Evolutionary conservation across 139 green algal genomes (phyloP).

Genomic region (Raphidocelis subcapitata): DNA sequence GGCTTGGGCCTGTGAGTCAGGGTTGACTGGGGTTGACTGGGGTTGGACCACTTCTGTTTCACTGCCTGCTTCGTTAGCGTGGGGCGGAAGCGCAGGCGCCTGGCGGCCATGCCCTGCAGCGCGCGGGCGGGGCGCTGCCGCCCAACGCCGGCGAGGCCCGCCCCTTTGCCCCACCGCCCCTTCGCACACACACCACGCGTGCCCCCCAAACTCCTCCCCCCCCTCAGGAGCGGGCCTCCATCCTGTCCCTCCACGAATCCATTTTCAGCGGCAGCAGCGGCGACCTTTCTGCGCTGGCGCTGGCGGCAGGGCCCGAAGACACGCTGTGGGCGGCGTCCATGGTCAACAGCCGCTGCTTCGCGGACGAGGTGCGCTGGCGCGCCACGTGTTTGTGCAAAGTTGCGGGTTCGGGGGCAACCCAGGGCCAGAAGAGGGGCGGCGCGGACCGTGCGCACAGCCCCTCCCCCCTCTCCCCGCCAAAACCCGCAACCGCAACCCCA

Average conservation of each 20-base stretch:
- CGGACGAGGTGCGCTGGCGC: constrained; percentile 25
- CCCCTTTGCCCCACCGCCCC: not conserved
- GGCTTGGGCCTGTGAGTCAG: too few species aligned
- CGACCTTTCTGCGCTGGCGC: constrained; percentile 34
- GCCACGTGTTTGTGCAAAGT: too few species aligned
- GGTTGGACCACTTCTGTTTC: too few species aligned
- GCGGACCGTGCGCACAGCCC: too few species aligned
- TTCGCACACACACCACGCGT: not conserved
- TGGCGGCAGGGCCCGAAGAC: constrained; percentile 21
- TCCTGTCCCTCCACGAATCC: constrained; percentile 26
- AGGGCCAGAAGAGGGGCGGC: too few species aligned
- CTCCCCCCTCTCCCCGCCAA: too few species aligned
- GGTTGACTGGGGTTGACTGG: too few species aligned
- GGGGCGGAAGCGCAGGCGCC: not conserved
- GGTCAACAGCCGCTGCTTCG: constrained; percentile 58
- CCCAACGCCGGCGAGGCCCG: not conserved
- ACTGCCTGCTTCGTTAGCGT: not conserved
- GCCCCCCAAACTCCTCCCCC: too few species aligned
- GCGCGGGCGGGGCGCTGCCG: too few species aligned
- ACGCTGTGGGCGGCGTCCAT: constrained; percentile 50
- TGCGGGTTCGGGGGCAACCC: too few species aligned
- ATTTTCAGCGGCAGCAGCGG: constrained; percentile 36
- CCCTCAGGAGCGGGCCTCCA: constrained; percentile 26
- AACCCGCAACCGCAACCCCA: too few species aligned
- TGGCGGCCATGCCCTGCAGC: not conserved